phyloP scores from a whole-genome alignment of 140 eudicot species.

The Ambrosia hybrid region DNA sequence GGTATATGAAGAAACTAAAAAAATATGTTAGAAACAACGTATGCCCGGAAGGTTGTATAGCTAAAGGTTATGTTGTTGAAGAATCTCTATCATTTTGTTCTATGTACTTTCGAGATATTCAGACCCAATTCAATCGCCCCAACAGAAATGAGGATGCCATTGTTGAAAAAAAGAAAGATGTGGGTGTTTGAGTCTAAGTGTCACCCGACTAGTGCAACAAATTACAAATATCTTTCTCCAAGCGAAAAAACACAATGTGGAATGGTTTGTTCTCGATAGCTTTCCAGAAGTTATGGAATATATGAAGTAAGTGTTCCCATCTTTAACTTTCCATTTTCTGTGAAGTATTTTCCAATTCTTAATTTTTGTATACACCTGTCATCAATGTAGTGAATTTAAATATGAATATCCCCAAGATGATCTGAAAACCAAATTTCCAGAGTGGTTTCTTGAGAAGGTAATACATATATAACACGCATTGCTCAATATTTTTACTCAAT shows the following conservation, averaged over 20 bases:
- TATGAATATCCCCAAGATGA: neutral
- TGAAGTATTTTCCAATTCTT: too few species aligned
- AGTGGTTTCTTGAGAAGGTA: neutral
- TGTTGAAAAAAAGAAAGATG: neutral
- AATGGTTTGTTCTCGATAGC: neutral
- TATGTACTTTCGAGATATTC: neutral
- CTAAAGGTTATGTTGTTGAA: neutral
- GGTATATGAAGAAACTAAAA: constrained; percentile 1
- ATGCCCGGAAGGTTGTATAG: neutral
- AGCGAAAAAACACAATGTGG: neutral
- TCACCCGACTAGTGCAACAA: neutral
- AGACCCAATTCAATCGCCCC: neutral
- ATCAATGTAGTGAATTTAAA: neutral
- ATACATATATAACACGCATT: neutral
- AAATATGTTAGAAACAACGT: neutral
- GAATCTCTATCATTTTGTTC: neutral
- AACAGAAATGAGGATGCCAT: neutral
- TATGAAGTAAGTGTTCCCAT: neutral
- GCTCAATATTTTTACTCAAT: neutral
- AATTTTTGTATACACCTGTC: too few species aligned
- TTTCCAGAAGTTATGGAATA: neutral
- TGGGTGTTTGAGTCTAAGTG: neutral
- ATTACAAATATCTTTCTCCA: neutral
- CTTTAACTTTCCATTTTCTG: too few species aligned
- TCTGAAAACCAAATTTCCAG: neutral